phyloP scores from a whole-genome alignment of 768 basidiomycete species.

The Panaeolus cyanescens region DNA sequence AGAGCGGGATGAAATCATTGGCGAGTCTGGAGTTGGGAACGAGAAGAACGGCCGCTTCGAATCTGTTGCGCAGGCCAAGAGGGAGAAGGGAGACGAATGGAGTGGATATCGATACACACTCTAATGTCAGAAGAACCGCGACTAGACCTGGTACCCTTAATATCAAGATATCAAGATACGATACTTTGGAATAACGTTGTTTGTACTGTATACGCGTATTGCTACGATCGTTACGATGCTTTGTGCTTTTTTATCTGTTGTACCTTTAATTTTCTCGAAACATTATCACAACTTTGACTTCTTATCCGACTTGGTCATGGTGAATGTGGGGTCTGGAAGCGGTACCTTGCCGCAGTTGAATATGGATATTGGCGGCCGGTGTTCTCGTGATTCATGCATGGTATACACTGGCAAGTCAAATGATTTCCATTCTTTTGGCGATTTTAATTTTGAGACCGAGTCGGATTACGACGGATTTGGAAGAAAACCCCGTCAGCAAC shows the following conservation, averaged over 20 bases:
- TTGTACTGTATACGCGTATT: neutral
- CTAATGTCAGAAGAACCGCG: slow-evolving; percentile 25
- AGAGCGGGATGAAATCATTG: slow-evolving; percentile 69
- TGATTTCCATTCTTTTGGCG: too few species aligned
- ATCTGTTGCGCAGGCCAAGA: slow-evolving; percentile 64
- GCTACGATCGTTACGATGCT: neutral
- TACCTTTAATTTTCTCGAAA: neutral
- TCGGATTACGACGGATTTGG: too few species aligned
- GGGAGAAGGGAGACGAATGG: slow-evolving; percentile 73
- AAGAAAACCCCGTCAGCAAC: too few species aligned
- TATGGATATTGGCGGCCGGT: too few species aligned
- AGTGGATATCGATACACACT: slow-evolving; percentile 74
- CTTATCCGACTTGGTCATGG: too few species aligned
- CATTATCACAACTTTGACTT: neutral
- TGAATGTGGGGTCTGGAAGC: too few species aligned
- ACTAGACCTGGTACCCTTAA: neutral
- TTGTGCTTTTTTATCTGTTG: neutral
- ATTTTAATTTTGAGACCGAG: too few species aligned
- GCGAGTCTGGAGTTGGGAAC: slow-evolving; percentile 36
- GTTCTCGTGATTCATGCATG: too few species aligned
- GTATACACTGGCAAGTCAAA: too few species aligned
- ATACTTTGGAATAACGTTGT: neutral
- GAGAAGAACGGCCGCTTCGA: slow-evolving; percentile 59
- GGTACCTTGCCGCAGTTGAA: too few species aligned
- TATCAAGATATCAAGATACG: neutral